A percentile compares a stretch with the other conserved stretches of the same genome.
phyloP scores from a whole-genome alignment of 352 stramenopile species.

The Phytopythium helicoides region DNA sequence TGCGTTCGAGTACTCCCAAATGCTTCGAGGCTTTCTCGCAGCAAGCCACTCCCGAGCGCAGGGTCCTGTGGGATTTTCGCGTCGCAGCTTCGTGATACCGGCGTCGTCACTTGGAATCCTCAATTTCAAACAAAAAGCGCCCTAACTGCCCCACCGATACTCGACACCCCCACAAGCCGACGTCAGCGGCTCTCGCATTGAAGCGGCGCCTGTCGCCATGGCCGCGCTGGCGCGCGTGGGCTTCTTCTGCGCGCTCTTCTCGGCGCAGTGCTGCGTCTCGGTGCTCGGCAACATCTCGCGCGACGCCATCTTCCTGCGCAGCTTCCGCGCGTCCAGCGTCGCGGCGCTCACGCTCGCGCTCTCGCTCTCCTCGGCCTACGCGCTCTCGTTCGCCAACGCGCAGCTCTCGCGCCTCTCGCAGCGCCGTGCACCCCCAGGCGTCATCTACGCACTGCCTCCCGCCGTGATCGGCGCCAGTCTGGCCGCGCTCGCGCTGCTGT shows the following conservation, averaged over 20 bases:
- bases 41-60: no score
- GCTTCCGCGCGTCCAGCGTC: constrained; percentile 66
- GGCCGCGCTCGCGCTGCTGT: constrained; percentile 44
- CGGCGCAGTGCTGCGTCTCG: constrained; percentile 71
- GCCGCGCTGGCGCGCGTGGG: constrained; percentile 45
- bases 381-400: constrained; percentile 43
- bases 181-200: no score
- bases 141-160: no score
- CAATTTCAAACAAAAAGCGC: no score
- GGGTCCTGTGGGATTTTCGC: no score
- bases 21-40: no score
- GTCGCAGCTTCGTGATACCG: no score
- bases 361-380: constrained; percentile 70
- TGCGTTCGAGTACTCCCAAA: no score
- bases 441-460: constrained; percentile 54
- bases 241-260: constrained; percentile 84
- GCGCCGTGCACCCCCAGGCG: constrained; percentile 20
- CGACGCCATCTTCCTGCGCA: constrained; percentile 81
- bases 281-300: constrained; percentile 78
- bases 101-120: no score
- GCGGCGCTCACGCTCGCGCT: constrained; percentile 71
- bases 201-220: no score
- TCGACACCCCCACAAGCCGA: no score
- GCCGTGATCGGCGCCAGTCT: constrained; percentile 38
- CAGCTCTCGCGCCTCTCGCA: constrained; percentile 28